phyloP scores from a whole-genome alignment of 768 basidiomycete species.

The Boletus subcaerulescens region DNA sequence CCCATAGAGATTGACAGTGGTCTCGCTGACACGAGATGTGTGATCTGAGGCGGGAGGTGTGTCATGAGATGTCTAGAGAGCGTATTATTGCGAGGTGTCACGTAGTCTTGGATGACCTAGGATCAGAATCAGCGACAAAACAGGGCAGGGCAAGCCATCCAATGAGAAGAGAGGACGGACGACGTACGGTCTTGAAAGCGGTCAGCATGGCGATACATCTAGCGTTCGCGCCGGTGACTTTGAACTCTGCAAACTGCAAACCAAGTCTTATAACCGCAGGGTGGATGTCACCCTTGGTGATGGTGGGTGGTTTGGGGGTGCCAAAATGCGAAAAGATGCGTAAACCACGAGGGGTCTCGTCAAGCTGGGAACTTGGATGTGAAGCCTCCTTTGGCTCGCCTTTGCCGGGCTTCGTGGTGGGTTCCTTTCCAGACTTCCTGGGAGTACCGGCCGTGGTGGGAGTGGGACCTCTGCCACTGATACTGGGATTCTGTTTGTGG shows the following conservation, averaged over 20 bases:
- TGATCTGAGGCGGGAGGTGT: constrained; percentile 90
- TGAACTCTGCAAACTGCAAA: constrained; percentile 87
- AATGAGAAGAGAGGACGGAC: not conserved
- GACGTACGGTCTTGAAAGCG: constrained; percentile 84
- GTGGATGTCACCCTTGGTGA: constrained; percentile 83
- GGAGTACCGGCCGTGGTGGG: constrained; percentile 15
- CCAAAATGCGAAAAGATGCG: constrained; percentile 88
- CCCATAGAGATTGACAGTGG: constrained; percentile 95
- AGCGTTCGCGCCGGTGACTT: constrained; percentile 92
- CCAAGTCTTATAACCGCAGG: constrained; percentile 85
- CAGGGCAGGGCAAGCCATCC: not conserved
- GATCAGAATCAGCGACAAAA: not conserved
- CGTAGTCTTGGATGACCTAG: constrained; percentile 89
- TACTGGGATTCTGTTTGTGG: constrained; percentile 21
- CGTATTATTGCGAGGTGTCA: constrained; percentile 81
- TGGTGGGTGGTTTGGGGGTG: constrained; percentile 52
- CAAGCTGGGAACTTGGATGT: constrained; percentile 29
- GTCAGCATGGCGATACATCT: constrained; percentile 89
- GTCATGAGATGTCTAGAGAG: constrained; percentile 90
- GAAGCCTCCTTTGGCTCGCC: constrained; percentile 27
- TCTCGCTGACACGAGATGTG: constrained; percentile 80
- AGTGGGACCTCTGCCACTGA: constrained; percentile 19
- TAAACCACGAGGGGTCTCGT: constrained; percentile 52
- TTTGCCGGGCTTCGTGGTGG: constrained; percentile 17
- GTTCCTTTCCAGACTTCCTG: constrained; percentile 27